These are phyloP conservation scores for Diaporthe australafricana DNA, from an alignment of 2,329 filamentous ascomycete genomes.

Conservation along the genomic window DNA sequence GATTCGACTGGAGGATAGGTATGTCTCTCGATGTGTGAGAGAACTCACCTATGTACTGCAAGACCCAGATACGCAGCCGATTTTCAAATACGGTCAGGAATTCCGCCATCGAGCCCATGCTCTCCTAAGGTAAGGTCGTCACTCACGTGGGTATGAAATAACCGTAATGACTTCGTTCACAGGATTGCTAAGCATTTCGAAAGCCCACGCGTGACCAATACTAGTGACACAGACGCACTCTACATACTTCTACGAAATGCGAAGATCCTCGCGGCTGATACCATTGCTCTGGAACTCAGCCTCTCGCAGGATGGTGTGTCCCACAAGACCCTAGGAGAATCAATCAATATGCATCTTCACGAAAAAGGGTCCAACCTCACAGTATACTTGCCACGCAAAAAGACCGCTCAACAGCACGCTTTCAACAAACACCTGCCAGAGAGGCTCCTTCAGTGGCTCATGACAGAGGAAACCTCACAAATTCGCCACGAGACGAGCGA, in stretches of 20 bases:
- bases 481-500: neutral
- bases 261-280: slow-evolving; percentile 45
- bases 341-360: slow-evolving; percentile 45
- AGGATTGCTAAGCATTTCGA: slow-evolving; percentile 46
- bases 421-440: slow-evolving; percentile 45
- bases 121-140: slow-evolving; percentile 46
- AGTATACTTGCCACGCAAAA: slow-evolving; percentile 48
- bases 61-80: slow-evolving; percentile 28
- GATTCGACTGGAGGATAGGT: slow-evolving; percentile 46
- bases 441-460: slow-evolving; percentile 49
- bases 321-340: slow-evolving; percentile 38
- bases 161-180: neutral
- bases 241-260: slow-evolving; percentile 42
- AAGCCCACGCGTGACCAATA: slow-evolving; percentile 40
- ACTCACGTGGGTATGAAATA: neutral
- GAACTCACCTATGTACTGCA: slow-evolving; percentile 48
- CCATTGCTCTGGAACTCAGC: slow-evolving; percentile 44
- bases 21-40: slow-evolving; percentile 48
- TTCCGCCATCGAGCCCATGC: slow-evolving; percentile 47
- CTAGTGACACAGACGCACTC: slow-evolving; percentile 33
- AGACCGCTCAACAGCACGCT: slow-evolving; percentile 43
- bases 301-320: slow-evolving; percentile 44
- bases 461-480: slow-evolving; percentile 44
- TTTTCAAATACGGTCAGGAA: slow-evolving; percentile 43
- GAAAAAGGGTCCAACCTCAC: slow-evolving; percentile 40